Evolutionary conservation across 1,284 basidiomycete species (phyloP).

Genomic region (Trichosporon sp.): DNA sequence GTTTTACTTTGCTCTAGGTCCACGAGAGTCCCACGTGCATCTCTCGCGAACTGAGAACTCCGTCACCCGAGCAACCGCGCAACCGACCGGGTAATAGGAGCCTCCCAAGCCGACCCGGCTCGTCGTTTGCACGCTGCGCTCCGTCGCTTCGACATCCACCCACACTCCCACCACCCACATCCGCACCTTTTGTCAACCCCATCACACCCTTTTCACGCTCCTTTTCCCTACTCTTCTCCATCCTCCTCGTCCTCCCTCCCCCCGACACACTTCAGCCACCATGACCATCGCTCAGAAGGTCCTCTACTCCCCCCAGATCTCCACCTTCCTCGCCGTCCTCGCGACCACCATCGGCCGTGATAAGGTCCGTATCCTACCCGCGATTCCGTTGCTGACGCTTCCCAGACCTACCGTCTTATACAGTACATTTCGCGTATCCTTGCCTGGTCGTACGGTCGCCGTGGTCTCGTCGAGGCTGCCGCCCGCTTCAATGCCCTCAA

Average conservation of each 20-base stretch:
- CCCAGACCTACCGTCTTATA: conserved; percentile 79
- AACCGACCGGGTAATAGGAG: conserved; percentile 16
- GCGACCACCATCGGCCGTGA: conserved; percentile 83
- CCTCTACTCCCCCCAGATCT: conserved; percentile 78
- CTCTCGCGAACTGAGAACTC: neutral
- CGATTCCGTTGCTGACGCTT: conserved; percentile 6
- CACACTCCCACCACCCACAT: neutral
- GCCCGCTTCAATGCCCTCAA: conserved; percentile 78
- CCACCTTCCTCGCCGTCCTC: conserved; percentile 73
- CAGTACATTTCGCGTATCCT: conserved; percentile 92
- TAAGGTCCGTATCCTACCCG: conserved; percentile 64
- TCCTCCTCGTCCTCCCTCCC: neutral
- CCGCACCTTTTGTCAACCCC: neutral
- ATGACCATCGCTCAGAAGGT: conserved; percentile 67
- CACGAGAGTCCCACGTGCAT: neutral
- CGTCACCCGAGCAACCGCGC: neutral
- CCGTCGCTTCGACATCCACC: conserved; percentile 10
- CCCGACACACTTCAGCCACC: conserved; percentile 8
- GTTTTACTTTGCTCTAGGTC: neutral
- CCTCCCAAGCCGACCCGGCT: neutral
- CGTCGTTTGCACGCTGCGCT: neutral
- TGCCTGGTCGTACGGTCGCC: conserved; percentile 74
- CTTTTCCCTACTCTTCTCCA: neutral
- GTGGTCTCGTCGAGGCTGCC: conserved; percentile 68
- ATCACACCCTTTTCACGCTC: neutral